These are phyloP conservation scores for Margaritispora aquatica DNA, from an alignment of 495 filamentous ascomycete species.

Conservation along the genomic window DNA sequence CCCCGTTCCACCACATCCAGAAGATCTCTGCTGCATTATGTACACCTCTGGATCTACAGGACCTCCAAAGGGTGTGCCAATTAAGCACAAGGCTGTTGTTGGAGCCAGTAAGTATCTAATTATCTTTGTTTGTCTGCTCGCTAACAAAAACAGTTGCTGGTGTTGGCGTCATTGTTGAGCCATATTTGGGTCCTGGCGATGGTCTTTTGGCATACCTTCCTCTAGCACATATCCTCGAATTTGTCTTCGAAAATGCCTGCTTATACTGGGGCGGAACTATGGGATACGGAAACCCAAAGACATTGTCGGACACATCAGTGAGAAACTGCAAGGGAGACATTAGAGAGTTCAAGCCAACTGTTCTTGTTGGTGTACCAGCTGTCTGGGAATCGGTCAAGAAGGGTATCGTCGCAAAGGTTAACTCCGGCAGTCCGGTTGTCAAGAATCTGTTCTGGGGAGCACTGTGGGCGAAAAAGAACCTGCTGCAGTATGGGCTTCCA, in stretches of 20 bases:
- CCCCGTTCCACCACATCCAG: slow-evolving; percentile 68
- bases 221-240: slow-evolving; percentile 92
- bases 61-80: slow-evolving; percentile 87
- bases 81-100: slow-evolving; percentile 85
- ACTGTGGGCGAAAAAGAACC: slow-evolving; percentile 72
- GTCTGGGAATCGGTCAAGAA: slow-evolving; percentile 99
- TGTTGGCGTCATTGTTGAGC: slow-evolving; percentile 77
- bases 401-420: slow-evolving; percentile 83
- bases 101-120: slow-evolving; percentile 61
- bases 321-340: slow-evolving; percentile 96
- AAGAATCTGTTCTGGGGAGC: slow-evolving; percentile 92
- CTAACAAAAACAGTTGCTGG: slow-evolving; percentile 62
- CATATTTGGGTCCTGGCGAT: slow-evolving; percentile 82
- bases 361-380: slow-evolving; percentile 91
- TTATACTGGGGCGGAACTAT: slow-evolving; percentile 94
- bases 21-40: slow-evolving; percentile 98
- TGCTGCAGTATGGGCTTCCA: slow-evolving; percentile 71
- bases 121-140: neutral
- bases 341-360: slow-evolving; percentile 82
- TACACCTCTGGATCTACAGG: slow-evolving; percentile 99
- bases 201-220: slow-evolving; percentile 87
- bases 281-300: slow-evolving; percentile 95
- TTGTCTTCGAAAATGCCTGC: slow-evolving; percentile 91
- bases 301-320: slow-evolving; percentile 82
- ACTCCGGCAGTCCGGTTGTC: slow-evolving; percentile 62